Evolutionary conservation across 2,329 filamentous ascomycete species (phyloP), one percentile per base, ranked within the genome.

Genomic region (Metarhizium anisopliae): DNA sequence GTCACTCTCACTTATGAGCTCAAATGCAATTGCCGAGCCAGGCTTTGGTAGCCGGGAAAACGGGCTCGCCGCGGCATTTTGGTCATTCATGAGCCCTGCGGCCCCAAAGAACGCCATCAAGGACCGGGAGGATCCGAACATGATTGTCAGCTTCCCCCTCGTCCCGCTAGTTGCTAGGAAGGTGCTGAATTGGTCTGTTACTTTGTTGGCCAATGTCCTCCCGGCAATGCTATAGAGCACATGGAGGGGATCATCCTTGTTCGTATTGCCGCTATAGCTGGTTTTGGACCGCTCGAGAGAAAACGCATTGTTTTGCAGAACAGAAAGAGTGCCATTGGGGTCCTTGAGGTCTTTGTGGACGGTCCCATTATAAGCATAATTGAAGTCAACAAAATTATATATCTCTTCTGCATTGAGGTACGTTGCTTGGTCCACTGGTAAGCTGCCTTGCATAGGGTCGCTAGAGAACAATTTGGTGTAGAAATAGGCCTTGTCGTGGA

Each of bases 1-100:
- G 57, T 30, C n/a, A 18, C 11, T 40, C 16, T 67, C 59, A 11
- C 69, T 67, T 38, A 75, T 67, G 18, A 85, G 68, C 72, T 96
- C 91, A 66, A 94, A 91, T 0, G 81, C 75, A 78, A 95, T 86
- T 45, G 82, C 80, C 1, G 84, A 85, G 0, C 90, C 90, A 42
- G 90, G 89, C 60, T 85, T 78, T 0, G 87, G 84, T 14, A 83
- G 57, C 2, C 57, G 59, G 3, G 65, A 65, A 53, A 71, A 68
- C 60, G 60, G 66, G 36, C 57, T 65, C 50, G 66, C 74, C 4
- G 79, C 75, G n/a, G 72, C 76, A 64, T 84, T 83, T 53, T 82
- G 67, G 0, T 68, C 64, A 51, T 74, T 74, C 4, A 73, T 72
- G 7, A 84, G 72, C 0, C 71, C 68, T 0, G 76, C 67, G 2